Evolutionary conservation across 108 stramenopile species (phyloP).

Genomic region (Nitzschia inconspicua): DNA sequence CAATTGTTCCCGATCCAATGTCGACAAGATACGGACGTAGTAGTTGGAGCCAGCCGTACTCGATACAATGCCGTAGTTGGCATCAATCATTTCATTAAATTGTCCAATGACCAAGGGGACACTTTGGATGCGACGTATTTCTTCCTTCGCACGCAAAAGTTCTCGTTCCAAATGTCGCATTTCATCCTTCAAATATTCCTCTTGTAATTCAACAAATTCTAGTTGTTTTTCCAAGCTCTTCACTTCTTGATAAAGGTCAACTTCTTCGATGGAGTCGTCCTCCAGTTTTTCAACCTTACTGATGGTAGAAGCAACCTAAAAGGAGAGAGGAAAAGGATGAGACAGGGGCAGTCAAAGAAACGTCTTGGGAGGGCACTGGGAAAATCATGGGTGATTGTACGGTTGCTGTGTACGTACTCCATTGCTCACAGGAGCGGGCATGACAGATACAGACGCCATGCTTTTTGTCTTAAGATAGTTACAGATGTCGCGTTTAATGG

Average conservation of each 20-base stretch:
- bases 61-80: constrained; percentile 95
- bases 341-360: neutral
- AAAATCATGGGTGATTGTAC: neutral
- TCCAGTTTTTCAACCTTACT: neutral
- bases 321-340: neutral
- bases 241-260: constrained; percentile 84
- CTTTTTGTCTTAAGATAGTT: neutral
- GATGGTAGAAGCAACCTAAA: neutral
- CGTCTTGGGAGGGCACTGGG: neutral
- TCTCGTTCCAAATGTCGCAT: constrained; percentile 99
- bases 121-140: constrained; percentile 96
- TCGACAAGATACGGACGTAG: constrained; percentile 95
- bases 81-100: constrained; percentile 99
- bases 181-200: constrained; percentile 99
- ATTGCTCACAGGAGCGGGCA: constrained; percentile 2
- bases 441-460: constrained; percentile 17
- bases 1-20: constrained; percentile 94
- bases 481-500: too few species aligned
- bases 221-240: constrained; percentile 84
- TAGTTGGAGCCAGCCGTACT: constrained; percentile 97
- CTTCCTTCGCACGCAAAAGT: constrained; percentile 96
- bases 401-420: constrained; percentile 3
- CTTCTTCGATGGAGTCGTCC: constrained; percentile 17
- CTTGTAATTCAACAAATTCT: constrained; percentile 96
- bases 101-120: constrained; percentile 99